Evolutionary conservation across 164 flowering plant genomes (phyloP), one percentile per base, ranked within the genome.

Genomic region (Sedum album): DNA sequence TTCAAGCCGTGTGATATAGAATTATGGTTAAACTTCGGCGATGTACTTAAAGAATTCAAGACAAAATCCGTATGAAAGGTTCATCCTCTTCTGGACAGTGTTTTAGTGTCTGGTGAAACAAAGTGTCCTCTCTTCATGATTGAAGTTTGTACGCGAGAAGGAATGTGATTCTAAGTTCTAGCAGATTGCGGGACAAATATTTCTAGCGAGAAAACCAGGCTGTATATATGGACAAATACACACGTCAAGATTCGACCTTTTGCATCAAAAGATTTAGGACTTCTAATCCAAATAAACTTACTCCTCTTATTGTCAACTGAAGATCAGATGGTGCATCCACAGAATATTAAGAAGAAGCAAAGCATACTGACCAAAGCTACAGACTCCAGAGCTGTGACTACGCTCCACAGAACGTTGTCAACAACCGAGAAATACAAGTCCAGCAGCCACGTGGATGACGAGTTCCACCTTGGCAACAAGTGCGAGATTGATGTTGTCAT

Each of bases 321-420:
- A 49, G 30, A 68, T 86, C 82, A 90, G 67, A 90, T 30, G 41
- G 90, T 88, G 75, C 97, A 90, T 2, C 97, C 94, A 65, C 91
- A 90, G 77, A 79, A 87, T 36, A 85, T 20, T 71, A 85, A 87
- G 82, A 87, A 90, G 80, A 66, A 85, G 66, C 92, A 90, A 18
- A 90, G 82, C 90, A 87, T 83, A 9, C n/a, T 13, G 28, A 23
- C 60, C 60, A 53, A 48, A 68, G 84, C 90, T 7, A 90, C 15
- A 0, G 93, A 85, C 80, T 90, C 94, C 20, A 84, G 31, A 20
- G 65, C 76, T 11, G 77, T 74, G 1, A 85, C 75, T 2, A 85
- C 5, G 30, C 75, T 70, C 94, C 94, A 90, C 39, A 85, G 33
- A 18, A 86, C 72, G 46, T 78, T 77, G 38, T 90, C 92, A 0